These are phyloP conservation scores for Euphorbia tirucalli DNA, from an alignment of 345 rosid species.

Conservation along the genomic window DNA sequence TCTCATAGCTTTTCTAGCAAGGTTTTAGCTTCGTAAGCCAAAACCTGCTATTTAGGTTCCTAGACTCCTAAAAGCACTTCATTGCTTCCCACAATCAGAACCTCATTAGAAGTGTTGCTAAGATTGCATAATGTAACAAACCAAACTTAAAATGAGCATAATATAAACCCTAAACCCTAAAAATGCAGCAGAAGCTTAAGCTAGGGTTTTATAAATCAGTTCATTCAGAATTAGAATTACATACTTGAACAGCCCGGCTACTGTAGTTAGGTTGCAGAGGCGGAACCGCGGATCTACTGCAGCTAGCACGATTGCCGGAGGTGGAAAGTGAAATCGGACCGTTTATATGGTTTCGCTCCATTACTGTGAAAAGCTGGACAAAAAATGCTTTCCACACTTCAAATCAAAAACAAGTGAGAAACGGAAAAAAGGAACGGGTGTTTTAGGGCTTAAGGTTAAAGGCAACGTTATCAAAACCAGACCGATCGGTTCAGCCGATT, in stretches of 20 bases:
- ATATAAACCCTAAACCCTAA: neutral
- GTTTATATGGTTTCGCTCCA: slow-evolving; percentile 34
- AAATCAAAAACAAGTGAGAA: neutral
- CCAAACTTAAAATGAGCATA: neutral
- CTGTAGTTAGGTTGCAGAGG: slow-evolving; percentile 36
- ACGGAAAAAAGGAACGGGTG: neutral
- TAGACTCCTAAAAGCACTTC: slow-evolving; percentile 1
- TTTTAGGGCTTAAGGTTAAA: neutral
- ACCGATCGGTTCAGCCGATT: too few species aligned
- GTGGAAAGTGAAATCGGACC: slow-evolving; percentile 24
- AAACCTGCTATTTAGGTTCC: neutral
- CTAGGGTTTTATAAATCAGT: slow-evolving; percentile 9
- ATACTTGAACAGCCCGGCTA: slow-evolving; percentile 51
- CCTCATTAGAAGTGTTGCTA: neutral
- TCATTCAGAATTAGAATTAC: neutral
- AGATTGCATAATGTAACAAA: neutral
- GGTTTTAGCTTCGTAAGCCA: neutral
- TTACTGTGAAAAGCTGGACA: neutral
- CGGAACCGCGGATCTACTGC: slow-evolving; percentile 21
- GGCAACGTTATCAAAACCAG: too few species aligned
- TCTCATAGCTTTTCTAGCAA: neutral
- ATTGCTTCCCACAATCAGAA: neutral
- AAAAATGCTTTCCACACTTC: neutral
- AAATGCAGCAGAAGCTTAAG: neutral
- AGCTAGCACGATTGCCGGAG: slow-evolving; percentile 20